Conservation (phyloP, 495 filamentous ascomycete species). For the Aspergillus ellipticus region DNA sequence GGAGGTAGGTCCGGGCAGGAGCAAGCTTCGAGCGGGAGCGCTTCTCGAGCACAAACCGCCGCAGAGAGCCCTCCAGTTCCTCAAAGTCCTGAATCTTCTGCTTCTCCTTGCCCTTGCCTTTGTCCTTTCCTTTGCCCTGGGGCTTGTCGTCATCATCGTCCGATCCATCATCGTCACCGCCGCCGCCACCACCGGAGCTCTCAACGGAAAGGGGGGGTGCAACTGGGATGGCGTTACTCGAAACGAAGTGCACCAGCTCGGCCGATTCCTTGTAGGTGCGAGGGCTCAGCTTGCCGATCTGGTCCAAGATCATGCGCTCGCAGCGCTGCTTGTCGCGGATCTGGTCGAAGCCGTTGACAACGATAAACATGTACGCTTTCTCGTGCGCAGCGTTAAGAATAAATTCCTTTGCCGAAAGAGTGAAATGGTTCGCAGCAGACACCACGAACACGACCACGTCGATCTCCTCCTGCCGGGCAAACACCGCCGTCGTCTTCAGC, state of each 20-base stretch:
- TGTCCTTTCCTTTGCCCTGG: constrained; percentile 51
- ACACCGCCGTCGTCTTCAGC: constrained; percentile 92
- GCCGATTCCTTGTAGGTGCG: constrained; percentile 87
- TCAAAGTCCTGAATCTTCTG: constrained; percentile 87
- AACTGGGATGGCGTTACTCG: constrained; percentile 87
- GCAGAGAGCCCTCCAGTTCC: constrained; percentile 78
- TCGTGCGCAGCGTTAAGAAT: constrained; percentile 93
- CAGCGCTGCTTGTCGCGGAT: constrained; percentile 85
- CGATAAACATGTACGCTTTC: constrained; percentile 98
- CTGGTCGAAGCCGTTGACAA: constrained; percentile 94
- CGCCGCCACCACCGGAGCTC: constrained; percentile 48
- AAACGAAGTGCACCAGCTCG: constrained; percentile 96
- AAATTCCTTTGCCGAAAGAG: constrained; percentile 91
- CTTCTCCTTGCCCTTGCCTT: constrained; percentile 86
- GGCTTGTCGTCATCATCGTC: constrained; percentile 49
- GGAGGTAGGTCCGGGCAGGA: constrained; percentile 92
- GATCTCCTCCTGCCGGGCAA: constrained; percentile 96
- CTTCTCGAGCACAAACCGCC: constrained; percentile 95
- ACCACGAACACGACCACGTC: constrained; percentile 99
- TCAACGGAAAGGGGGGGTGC: constrained; percentile 48
- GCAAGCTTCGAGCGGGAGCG: constrained; percentile 92
- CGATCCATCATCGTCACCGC: constrained; percentile 54
- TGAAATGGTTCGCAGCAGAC: constrained; percentile 96
- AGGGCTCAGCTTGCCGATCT: constrained; percentile 79
- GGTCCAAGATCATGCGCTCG: constrained; percentile 87